These are phyloP conservation scores for Cladochytrium replicatum DNA, from an alignment of 192 early-diverging fungal genomes.

Conservation along the genomic window DNA sequence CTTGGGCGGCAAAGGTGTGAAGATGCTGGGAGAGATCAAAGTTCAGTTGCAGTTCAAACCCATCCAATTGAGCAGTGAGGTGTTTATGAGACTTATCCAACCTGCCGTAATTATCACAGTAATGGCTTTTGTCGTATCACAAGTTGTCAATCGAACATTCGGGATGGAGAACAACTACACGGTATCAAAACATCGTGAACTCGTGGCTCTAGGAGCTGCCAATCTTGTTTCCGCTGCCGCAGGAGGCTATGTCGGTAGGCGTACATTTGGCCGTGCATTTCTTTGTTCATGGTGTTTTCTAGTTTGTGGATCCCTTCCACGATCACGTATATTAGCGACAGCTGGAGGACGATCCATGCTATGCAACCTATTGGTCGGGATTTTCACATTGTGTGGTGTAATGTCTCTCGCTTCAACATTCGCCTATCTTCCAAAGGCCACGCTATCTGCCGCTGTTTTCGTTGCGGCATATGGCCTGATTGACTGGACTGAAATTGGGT, in stretches of 20 bases:
- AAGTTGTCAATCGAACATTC: slow-evolving; percentile 24
- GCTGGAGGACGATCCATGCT: slow-evolving; percentile 75
- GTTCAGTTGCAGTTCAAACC: no score
- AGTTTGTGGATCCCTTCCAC: slow-evolving; percentile 82
- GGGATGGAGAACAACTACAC: slow-evolving; percentile 26
- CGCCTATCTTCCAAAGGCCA: slow-evolving; percentile 65
- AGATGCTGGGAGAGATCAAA: no score
- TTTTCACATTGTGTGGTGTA: slow-evolving; percentile 62
- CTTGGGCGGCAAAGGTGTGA: no score
- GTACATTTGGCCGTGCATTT: no score
- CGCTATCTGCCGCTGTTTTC: slow-evolving; percentile 70
- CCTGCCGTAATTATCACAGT: slow-evolving; percentile 26
- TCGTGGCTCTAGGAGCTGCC: slow-evolving; percentile 31
- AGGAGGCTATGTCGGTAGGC: slow-evolving; percentile 33
- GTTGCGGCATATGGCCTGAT: slow-evolving; percentile 74
- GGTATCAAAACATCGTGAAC: slow-evolving; percentile 25
- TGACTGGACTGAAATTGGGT: slow-evolving; percentile 64
- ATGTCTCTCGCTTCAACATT: slow-evolving; percentile 61
- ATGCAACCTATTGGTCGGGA: slow-evolving; percentile 58
- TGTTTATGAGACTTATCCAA: slow-evolving; percentile 14
- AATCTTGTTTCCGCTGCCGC: slow-evolving; percentile 30
- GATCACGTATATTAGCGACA: slow-evolving; percentile 79
- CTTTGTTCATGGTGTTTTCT: no score
- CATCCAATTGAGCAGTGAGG: slow-evolving; percentile 12
- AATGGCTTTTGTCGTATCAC: slow-evolving; percentile 30